Evolutionary conservation across 1,139 yeast genomes (phyloP).

Genomic region (Yamadazyma blattariae): DNA sequence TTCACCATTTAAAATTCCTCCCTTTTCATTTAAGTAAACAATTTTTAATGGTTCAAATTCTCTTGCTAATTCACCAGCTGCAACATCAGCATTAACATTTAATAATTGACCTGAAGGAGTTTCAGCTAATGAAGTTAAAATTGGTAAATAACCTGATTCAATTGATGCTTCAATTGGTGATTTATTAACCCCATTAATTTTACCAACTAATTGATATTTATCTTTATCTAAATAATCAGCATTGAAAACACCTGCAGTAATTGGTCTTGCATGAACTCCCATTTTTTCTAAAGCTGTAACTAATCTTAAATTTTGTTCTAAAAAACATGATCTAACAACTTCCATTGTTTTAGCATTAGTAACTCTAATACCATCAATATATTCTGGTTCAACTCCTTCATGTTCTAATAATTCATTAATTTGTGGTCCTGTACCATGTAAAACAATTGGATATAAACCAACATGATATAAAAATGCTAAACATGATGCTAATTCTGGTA

Average conservation of each 20-base stretch:
- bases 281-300: constrained; percentile 94
- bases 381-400: constrained; percentile 94
- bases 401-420: constrained; percentile 90
- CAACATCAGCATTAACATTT: constrained; percentile 97
- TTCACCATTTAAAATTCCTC: constrained; percentile 91
- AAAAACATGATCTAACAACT: constrained; percentile 90
- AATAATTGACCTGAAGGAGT: constrained; percentile 94
- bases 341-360: constrained; percentile 95
- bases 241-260: constrained; percentile 94
- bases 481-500: constrained; percentile 91
- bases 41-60: constrained; percentile 95
- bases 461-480: constrained; percentile 95
- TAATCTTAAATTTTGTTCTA: constrained; percentile 89
- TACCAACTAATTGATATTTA: constrained; percentile 90
- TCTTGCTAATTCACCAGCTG: constrained; percentile 97
- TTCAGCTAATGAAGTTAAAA: constrained; percentile 93
- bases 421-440: constrained; percentile 99
- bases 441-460: constrained; percentile 92
- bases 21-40: constrained; percentile 94
- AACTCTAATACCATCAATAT: constrained; percentile 93
- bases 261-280: constrained; percentile 98
- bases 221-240: constrained; percentile 91
- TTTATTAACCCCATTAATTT: constrained; percentile 81
- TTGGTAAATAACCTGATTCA: constrained; percentile 94
- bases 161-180: constrained; percentile 93